Base-by-base conservation (phyloP, 116 monocot genomes). In the Iris pallida region DNA sequence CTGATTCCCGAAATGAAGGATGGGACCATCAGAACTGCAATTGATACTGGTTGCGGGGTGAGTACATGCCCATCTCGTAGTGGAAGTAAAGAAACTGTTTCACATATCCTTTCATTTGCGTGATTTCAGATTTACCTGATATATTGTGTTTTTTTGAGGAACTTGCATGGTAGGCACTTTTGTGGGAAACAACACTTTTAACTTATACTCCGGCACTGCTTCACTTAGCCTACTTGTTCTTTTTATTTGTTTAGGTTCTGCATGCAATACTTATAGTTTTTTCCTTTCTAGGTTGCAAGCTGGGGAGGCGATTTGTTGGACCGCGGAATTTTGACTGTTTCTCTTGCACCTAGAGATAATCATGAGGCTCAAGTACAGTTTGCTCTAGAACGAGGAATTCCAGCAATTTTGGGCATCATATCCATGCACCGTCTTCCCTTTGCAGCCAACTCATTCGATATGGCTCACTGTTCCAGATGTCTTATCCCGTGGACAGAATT, bases 311-410 rank as follows among this genome's bases (percentile, higher is more conserved):
- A 98, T 83, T 77, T 92, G 66, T 72, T 98, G 72, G 85, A 79
- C 9, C 79, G 92, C 45, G 88, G 86, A 53, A 88, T 98, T 69
- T 62, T 98, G 15, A 84, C 97, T 41, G 55, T 98, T 59, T 98
- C 97, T 53, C 87, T 98, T 57, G 97, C 92, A 60, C 97, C 97
- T 16, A 83, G 93, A 75, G 97, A 98, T 72, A 90, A 90, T 69
- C 97, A 98, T 73, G 87, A 98, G 66, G 92, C 97, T 77, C 92
- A 98, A 80, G 93, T 98, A 57, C 92, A 98, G 68, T 98, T 98
- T 73, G 89, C 97, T 18, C 78, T 98, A 65, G 92, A 98, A 63
- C 89, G 92, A 64, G 97, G 97, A 4, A 92, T 98, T 73, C 92
- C 92, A 64, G 90, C 92, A 57, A 86, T 98, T 64, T 70, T 92